Conservation (phyloP, 1,284 basidiomycete genomes). For the Chalciporus piperatoides region DNA sequence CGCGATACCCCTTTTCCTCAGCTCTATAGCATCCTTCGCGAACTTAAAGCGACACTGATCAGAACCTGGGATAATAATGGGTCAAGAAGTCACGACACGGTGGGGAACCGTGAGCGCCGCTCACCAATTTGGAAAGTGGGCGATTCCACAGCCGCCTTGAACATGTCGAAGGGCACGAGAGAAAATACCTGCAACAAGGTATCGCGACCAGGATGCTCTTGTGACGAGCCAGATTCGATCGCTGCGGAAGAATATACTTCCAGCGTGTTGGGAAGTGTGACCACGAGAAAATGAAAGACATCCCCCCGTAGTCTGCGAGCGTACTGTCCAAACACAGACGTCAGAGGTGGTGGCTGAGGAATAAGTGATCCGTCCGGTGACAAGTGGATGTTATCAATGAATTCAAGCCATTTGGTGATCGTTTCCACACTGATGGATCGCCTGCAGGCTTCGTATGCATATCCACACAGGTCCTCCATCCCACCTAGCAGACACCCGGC, state of each 20-base stretch:
- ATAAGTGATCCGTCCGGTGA: constrained; percentile 51
- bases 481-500: constrained; percentile 79
- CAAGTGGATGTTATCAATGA: constrained; percentile 58
- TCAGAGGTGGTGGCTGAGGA: constrained; percentile 48
- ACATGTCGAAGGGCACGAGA: constrained; percentile 76
- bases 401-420: constrained; percentile 72
- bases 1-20: constrained; percentile 67
- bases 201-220: constrained; percentile 51
- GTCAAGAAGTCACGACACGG: constrained; percentile 8
- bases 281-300: constrained; percentile 73
- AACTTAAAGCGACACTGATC: constrained; percentile 86
- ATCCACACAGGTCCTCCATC: constrained; percentile 77
- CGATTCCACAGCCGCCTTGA: constrained; percentile 75
- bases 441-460: constrained; percentile 74
- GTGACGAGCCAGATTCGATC: constrained; percentile 37
- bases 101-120: constrained; percentile 24
- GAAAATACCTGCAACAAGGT: constrained; percentile 68
- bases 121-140: constrained; percentile 72
- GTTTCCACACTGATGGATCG: constrained; percentile 71
- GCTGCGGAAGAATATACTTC: constrained; percentile 42
- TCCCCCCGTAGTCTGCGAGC: constrained; percentile 65
- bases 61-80: constrained; percentile 46
- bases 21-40: constrained; percentile 81
- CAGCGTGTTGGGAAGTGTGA: constrained; percentile 63
- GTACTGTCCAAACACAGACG: constrained; percentile 69